Percentiles rank a stretch among this genome's conserved stretches.
Evolutionary conservation across 2,329 filamentous ascomycete genomes (phyloP).

Genomic region (Colletotrichum tanaceti): DNA sequence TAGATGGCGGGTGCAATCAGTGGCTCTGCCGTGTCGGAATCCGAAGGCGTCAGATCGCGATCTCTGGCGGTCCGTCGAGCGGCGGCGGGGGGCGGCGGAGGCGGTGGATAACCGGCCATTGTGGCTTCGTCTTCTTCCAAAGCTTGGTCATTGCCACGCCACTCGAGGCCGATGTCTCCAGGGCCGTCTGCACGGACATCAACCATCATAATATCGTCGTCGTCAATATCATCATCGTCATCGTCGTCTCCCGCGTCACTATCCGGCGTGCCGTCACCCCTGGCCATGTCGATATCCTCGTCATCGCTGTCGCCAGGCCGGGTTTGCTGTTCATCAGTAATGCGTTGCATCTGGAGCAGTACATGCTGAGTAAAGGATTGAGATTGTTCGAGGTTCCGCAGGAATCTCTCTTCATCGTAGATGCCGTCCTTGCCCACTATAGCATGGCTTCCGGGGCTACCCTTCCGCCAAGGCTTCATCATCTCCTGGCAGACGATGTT

Average conservation of each 20-base stretch:
- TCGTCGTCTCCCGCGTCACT: slow-evolving; percentile 45
- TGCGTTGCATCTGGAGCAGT: slow-evolving; percentile 47
- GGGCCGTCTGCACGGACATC: slow-evolving; percentile 60
- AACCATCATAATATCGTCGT: slow-evolving; percentile 70
- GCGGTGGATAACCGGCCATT: slow-evolving; percentile 77
- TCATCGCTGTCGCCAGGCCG: slow-evolving; percentile 55
- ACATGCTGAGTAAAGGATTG: slow-evolving; percentile 53
- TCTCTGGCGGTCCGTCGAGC: slow-evolving; percentile 59
- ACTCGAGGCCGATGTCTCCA: slow-evolving; percentile 61
- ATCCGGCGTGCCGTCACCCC: slow-evolving; percentile 39
- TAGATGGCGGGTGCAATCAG: slow-evolving; percentile 71
- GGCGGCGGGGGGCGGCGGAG: slow-evolving; percentile 65
- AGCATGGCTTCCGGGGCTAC: slow-evolving; percentile 84
- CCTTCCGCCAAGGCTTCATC: slow-evolving; percentile 86
- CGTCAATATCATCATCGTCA: slow-evolving; percentile 60
- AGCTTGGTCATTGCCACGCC: slow-evolving; percentile 70
- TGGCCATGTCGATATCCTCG: slow-evolving; percentile 45
- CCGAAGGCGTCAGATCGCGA: slow-evolving; percentile 74
- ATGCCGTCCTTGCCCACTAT: slow-evolving; percentile 82
- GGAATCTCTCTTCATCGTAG: slow-evolving; percentile 80
- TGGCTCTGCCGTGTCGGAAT: slow-evolving; percentile 78
- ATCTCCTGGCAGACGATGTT: slow-evolving; percentile 91
- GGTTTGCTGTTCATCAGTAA: slow-evolving; percentile 43
- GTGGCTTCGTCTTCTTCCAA: slow-evolving; percentile 83
- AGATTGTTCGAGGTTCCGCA: slow-evolving; percentile 55